phyloP scores from a whole-genome alignment of 345 rosid species.

The Lepidium sativum region DNA sequence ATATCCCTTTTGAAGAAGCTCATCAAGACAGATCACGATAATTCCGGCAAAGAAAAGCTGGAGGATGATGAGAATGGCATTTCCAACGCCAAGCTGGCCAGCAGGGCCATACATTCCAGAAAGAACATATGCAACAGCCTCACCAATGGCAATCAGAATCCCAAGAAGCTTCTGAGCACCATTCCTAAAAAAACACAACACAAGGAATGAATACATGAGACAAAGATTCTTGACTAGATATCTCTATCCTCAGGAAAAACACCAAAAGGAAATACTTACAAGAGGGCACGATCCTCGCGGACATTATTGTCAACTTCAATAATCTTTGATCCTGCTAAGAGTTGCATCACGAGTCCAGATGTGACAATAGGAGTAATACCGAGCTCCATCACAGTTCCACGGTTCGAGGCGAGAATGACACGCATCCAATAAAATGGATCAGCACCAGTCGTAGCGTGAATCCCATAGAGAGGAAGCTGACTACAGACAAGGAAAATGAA shows the following conservation, averaged over 20 bases:
- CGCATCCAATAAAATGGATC: constrained; percentile 84
- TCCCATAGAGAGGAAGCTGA: constrained; percentile 70
- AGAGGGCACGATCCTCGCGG: constrained; percentile 69
- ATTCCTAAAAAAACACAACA: constrained; percentile 29
- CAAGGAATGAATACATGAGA: background rate
- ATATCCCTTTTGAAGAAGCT: constrained; percentile 62
- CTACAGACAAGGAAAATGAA: constrained; percentile 72
- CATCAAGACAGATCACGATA: constrained; percentile 52
- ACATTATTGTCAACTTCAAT: constrained; percentile 72
- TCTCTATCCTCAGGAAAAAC: background rate
- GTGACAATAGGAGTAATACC: constrained; percentile 79
- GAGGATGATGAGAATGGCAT: constrained; percentile 32
- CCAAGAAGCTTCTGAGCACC: constrained; percentile 70
- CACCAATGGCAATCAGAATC: constrained; percentile 59
- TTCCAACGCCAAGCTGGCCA: constrained; percentile 55
- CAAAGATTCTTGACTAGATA: background rate
- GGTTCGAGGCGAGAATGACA: constrained; percentile 66
- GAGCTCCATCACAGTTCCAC: constrained; percentile 83
- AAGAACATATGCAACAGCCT: constrained; percentile 52
- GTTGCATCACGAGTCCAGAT: constrained; percentile 72
- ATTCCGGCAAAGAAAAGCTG: constrained; percentile 49
- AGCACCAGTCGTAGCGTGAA: constrained; percentile 65
- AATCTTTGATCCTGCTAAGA: constrained; percentile 69
- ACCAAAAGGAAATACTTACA: constrained; percentile 34
- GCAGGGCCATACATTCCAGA: constrained; percentile 69